Evolutionary conservation across 176 grass and related monocot genomes (phyloP), one percentile per base, ranked within the genome.

Genomic region (Oryza australiensis): DNA sequence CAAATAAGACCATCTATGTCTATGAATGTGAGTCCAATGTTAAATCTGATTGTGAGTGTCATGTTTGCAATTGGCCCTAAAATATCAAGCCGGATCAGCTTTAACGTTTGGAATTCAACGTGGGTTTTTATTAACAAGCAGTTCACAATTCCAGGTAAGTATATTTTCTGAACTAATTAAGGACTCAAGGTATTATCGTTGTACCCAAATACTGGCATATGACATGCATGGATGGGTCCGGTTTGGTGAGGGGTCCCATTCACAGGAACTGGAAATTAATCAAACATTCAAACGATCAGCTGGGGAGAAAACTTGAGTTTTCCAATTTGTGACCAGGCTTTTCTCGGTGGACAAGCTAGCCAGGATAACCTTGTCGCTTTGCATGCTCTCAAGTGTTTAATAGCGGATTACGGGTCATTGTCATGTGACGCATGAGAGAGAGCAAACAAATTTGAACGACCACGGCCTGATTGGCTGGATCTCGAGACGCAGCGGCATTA

Each of bases 381-480:
- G 13, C 38, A 40, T 15, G 43, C 43, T 68, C 65, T 60, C 34
- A 38, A 24, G 49, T 40, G 72, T 14, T 24, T 8, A 16, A 20
- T 30, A 45, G 49, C 42, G 64, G 20, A 69, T 67, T 32, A 53
- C 18, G 53, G 11, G 81, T 72, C 80, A 28, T 82, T 80, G 28
- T 78, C 84, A 62, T 64, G 22, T 84, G 84, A 84, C 85, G 75
- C 80, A 84, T 15, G 73, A 38, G 10, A 62, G 65, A 80, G 76
- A 29, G 84, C 45, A 42, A 85, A 37, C 82, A 88, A 77, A 77
- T 59, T 81, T 83, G 73, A 91, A 88, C 85, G 85, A 85, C 86
- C 67, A 73, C n/a, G 43, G 40, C 76, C 68, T 49, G 30, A 80
- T 87, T 88, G 78, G 82, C 46, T 49, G 38, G 42, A 53, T 85